Evolutionary conservation across 2,329 filamentous ascomycete species (phyloP), one percentile per base, ranked within the genome.

Genomic region (Colletotrichum sp.): DNA sequence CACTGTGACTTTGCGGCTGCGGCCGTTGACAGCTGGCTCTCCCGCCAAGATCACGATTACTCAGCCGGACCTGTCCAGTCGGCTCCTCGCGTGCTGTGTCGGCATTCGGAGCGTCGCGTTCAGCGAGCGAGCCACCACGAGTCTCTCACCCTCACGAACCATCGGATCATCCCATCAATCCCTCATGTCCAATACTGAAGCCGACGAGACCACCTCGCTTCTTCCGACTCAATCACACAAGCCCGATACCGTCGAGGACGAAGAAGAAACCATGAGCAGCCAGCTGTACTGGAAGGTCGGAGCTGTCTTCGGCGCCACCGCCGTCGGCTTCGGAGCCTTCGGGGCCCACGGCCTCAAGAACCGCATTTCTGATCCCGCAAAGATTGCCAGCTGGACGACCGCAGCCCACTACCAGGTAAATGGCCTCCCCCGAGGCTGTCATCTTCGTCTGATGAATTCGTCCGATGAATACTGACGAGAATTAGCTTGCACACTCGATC

Each of bases 391-490:
- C 81, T 94, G 91, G 89, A 83, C 84, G 13, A 94, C 92, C 0
- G 93, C 92, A 3, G 92, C 92, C 4, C 92, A 94, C 55, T 94
- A 94, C 79, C 92, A 93, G 85, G 92, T 93, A 83, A 7, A n/a
- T 30, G 0, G 0, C 24, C 12, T 26, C 10, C 16, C n/a, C 0
- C 1, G 24, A 10, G 16, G 2, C 9, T 66, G 7, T 72, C 30
- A 26, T 55, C 34, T 48, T 0, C 16, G 1, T 18, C 1, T 0
- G 7, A 14, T 26, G 32, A 21, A 13, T 32, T 36, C 12, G 12
- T 7, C 26, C 6, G 26, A 18, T n/a, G 14, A 32, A 21, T 39
- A 39, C 60, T 64, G 0, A 64, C 2, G 14, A 9, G 28, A 61
- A n/a, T 16, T 79, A 94, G 92, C 87, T 94, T 61, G 84, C 93